Evolutionary conservation across 2,329 filamentous ascomycete genomes (phyloP).

Genomic region (Aspergillus sergii): DNA sequence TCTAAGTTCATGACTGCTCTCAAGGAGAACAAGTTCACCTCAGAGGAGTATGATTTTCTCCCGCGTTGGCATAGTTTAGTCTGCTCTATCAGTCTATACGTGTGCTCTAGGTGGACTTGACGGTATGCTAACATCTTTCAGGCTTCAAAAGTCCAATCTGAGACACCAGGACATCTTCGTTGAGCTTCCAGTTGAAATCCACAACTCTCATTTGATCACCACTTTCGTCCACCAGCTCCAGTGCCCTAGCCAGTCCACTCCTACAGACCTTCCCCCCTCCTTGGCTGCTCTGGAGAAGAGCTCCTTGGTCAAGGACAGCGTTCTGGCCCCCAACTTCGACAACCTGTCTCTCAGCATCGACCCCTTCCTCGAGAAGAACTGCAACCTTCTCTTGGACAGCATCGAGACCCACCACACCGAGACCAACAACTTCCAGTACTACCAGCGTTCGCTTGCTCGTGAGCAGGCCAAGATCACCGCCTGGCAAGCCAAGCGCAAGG

Average conservation of each 20-base stretch:
- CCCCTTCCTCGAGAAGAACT: conserved; percentile 97
- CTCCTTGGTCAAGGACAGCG: conserved; percentile 58
- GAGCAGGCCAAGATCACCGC: conserved; percentile 96
- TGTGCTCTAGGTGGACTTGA: background rate
- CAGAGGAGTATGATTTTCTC: conserved; percentile 73
- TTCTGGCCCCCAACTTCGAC: conserved; percentile 86
- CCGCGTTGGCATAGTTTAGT: background rate
- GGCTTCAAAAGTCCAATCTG: conserved; percentile 91
- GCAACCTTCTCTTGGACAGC: conserved; percentile 91
- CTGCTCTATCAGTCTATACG: background rate
- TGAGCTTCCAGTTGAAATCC: conserved; percentile 84
- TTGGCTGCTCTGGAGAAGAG: conserved; percentile 75
- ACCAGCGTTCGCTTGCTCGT: conserved; percentile 87
- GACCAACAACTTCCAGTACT: conserved; percentile 98
- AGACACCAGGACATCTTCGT: conserved; percentile 91
- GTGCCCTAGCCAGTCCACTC: conserved; percentile 62
- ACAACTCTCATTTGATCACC: conserved; percentile 97
- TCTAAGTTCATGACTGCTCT: conserved; percentile 83
- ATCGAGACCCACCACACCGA: conserved; percentile 98
- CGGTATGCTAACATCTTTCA: conserved; percentile 43
- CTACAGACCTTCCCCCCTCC: conserved; percentile 75
- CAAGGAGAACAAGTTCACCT: conserved; percentile 97
- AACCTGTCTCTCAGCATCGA: conserved; percentile 91
- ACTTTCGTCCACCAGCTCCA: conserved; percentile 94
- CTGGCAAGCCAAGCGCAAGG: conserved; percentile 96